phyloP scores from a whole-genome alignment of 345 rosid genomes.

The Populus ilicifolia region DNA sequence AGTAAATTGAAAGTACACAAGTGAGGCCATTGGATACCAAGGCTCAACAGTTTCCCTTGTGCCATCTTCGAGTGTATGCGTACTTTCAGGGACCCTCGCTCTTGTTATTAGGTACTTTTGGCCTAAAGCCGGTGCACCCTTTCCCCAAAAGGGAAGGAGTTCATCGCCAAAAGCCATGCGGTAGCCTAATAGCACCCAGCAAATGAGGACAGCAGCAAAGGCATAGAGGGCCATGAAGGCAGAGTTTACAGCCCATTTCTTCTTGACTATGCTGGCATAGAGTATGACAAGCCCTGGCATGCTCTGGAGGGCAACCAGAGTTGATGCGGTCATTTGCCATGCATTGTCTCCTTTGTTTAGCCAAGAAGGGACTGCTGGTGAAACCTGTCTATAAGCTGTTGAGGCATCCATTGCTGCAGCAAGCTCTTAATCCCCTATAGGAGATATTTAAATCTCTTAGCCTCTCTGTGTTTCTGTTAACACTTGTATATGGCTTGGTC shows the following conservation, averaged over 20 bases:
- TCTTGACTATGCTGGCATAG: constrained; percentile 28
- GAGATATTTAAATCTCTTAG: too few relatives aligned
- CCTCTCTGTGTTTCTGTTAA: neutral
- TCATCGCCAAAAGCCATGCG: constrained; percentile 27
- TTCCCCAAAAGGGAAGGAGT: constrained; percentile 27
- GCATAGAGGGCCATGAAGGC: constrained; percentile 31
- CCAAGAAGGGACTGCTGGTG: constrained; percentile 21
- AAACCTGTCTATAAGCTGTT: neutral
- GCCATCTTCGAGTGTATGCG: neutral
- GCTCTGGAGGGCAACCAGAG: constrained; percentile 24
- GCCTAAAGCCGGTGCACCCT: constrained; percentile 21
- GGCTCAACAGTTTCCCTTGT: neutral
- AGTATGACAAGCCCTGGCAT: constrained; percentile 34
- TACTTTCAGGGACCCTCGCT: constrained; percentile 20
- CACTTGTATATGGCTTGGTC: neutral
- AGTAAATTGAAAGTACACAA: constrained; percentile 31
- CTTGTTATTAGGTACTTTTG: constrained; percentile 14
- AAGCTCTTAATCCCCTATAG: neutral
- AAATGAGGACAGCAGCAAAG: constrained; percentile 29
- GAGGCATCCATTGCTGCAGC: neutral
- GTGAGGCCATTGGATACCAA: constrained; percentile 11
- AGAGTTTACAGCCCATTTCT: constrained; percentile 32
- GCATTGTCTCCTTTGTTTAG: constrained; percentile 36
- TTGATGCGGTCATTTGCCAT: constrained; percentile 30
- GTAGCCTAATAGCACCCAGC: constrained; percentile 27